Evolutionary conservation across 257 asterid genomes (phyloP).

Genomic region (Solanum sejunctum): DNA sequence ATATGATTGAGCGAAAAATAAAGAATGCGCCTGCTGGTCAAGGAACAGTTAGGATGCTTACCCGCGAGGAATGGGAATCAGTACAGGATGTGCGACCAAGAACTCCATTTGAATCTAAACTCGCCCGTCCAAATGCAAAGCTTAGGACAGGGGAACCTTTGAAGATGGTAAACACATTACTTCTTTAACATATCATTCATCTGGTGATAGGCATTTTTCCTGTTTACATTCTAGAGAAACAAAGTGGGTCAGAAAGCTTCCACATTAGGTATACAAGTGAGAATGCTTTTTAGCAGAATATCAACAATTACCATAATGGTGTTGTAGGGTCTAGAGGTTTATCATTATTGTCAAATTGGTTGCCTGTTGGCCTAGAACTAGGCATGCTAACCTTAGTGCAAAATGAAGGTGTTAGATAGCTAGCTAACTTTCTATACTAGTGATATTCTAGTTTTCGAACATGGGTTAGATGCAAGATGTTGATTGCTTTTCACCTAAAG

Average conservation of each 20-base stretch:
- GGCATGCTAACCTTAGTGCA: neutral
- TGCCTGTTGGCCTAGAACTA: neutral
- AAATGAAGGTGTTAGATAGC: neutral
- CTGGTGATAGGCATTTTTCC: neutral
- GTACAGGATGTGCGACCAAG: conserved; percentile 66
- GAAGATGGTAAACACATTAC: conserved; percentile 12
- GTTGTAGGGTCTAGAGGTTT: neutral
- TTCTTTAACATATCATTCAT: neutral
- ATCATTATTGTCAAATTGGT: neutral
- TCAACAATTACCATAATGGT: neutral
- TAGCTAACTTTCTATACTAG: neutral
- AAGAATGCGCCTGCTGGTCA: conserved; percentile 82
- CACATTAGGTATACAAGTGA: neutral
- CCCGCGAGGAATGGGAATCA: conserved; percentile 84
- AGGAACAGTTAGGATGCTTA: conserved; percentile 87
- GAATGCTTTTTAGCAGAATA: neutral
- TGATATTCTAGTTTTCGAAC: neutral
- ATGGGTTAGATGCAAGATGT: neutral
- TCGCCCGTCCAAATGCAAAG: conserved; percentile 59
- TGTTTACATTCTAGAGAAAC: neutral
- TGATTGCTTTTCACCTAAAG: neutral
- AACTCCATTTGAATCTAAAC: conserved; percentile 80
- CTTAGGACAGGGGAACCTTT: conserved; percentile 22
- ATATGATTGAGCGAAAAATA: conserved; percentile 56
- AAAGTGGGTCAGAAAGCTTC: neutral